phyloP scores from a whole-genome alignment of 2,329 filamentous ascomycete species.

The Arthroderma sp. region DNA sequence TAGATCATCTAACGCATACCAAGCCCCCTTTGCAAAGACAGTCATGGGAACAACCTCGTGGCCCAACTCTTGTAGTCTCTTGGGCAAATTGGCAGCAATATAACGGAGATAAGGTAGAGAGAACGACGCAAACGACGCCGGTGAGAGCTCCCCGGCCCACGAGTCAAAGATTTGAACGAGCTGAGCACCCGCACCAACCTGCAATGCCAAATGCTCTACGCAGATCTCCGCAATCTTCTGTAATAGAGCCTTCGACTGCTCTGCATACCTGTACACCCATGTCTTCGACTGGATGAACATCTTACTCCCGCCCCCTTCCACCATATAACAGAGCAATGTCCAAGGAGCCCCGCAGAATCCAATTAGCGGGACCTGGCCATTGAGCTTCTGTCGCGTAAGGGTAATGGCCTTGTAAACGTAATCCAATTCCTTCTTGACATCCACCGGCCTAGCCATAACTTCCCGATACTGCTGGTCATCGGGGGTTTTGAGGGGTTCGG shows the following conservation, averaged over 20 bases:
- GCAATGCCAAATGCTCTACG: conserved; percentile 83
- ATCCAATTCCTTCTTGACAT: conserved; percentile 70
- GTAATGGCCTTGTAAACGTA: conserved; percentile 97
- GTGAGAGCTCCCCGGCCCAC: conserved; percentile 89
- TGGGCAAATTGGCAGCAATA: conserved; percentile 70
- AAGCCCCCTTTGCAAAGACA: conserved; percentile 94
- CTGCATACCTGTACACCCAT: conserved; percentile 84
- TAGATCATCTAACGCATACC: conserved; percentile 80
- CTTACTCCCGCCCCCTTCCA: conserved; percentile 92
- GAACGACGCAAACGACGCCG: conserved; percentile 69
- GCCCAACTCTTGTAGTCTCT: conserved; percentile 57
- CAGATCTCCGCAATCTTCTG: conserved; percentile 90
- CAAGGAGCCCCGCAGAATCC: conserved; percentile 96
- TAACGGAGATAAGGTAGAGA: conserved; percentile 73
- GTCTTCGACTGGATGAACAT: conserved; percentile 89
- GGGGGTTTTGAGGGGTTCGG: conserved; percentile 64
- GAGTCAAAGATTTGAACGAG: conserved; percentile 96
- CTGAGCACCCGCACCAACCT: conserved; percentile 89
- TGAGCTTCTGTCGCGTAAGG: conserved; percentile 73
- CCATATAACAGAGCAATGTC: conserved; percentile 98
- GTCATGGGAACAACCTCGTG: conserved; percentile 85
- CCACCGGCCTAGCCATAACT: conserved; percentile 64
- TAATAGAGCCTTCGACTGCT: conserved; percentile 66
- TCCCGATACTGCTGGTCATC: conserved; percentile 70
- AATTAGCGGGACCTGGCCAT: conserved; percentile 79